phyloP scores from a whole-genome alignment of 2,329 filamentous ascomycete genomes.

The Xylariaceae sp. region DNA sequence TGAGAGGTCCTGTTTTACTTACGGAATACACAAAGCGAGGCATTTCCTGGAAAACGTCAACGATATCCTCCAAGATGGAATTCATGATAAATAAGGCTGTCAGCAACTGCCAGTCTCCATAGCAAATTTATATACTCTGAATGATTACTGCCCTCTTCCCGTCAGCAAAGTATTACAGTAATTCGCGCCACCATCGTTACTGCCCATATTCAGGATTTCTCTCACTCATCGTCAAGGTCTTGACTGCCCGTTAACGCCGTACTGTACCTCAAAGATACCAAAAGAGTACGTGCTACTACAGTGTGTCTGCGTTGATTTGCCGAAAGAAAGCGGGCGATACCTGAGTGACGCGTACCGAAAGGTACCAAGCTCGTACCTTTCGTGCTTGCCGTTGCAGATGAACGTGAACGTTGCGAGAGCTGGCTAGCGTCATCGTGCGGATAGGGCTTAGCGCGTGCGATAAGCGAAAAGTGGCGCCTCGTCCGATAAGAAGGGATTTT shows the following conservation, averaged over 20 bases:
- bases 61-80: neutral
- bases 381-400: neutral
- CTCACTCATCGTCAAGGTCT: no score
- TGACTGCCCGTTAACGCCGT: no score
- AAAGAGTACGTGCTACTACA: neutral
- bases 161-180: no score
- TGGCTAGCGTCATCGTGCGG: neutral
- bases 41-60: neutral
- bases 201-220: no score
- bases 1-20: neutral
- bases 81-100: neutral
- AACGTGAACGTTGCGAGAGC: neutral
- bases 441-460: neutral
- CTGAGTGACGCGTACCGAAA: neutral
- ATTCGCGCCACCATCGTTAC: no score
- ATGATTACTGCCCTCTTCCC: no score
- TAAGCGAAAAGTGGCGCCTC: neutral
- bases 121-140: neutral
- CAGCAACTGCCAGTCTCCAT: neutral
- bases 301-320: neutral
- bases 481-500: neutral
- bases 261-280: no score
- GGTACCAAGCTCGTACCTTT: neutral
- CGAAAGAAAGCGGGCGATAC: no score
- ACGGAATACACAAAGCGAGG: neutral